Conservation (phyloP, 106 monocot species). For the Dendrobium huoshanense region DNA sequence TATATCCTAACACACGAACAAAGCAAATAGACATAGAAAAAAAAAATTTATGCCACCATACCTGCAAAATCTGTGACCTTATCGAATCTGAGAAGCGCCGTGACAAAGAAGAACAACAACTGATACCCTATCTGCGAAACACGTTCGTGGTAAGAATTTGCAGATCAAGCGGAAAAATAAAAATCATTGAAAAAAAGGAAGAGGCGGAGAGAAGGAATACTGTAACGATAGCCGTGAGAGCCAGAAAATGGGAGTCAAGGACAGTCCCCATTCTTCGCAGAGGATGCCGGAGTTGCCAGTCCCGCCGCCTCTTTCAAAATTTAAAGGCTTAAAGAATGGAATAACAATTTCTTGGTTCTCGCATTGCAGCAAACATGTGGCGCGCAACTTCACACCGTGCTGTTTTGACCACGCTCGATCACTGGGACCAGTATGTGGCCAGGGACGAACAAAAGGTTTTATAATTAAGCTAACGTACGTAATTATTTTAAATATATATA, state of each 20-base stretch:
- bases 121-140: conserved; percentile 67
- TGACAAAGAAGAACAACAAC: conserved; percentile 79
- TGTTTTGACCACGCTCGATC: no score
- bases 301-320: not conserved
- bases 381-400: not conserved
- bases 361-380: not conserved
- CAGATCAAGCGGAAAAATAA: not conserved
- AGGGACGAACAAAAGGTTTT: no score
- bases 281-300: not conserved
- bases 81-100: conserved; percentile 79
- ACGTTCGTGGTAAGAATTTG: not conserved
- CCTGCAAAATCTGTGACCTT: conserved; percentile 97
- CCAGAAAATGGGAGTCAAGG: conserved; percentile 81
- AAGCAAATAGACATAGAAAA: no score
- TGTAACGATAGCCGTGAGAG: conserved; percentile 82
- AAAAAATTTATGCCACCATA: conserved; percentile 11
- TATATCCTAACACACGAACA: not conserved
- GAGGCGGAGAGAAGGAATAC: conserved; percentile 20
- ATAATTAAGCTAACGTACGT: no score
- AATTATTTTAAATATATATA: no score
- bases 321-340: not conserved
- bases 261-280: conserved; percentile 48
- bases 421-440: no score
- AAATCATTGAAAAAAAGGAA: not conserved
- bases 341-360: not conserved